phyloP scores from a whole-genome alignment of 768 basidiomycete species.

The Dioszegia aurantiaca region DNA sequence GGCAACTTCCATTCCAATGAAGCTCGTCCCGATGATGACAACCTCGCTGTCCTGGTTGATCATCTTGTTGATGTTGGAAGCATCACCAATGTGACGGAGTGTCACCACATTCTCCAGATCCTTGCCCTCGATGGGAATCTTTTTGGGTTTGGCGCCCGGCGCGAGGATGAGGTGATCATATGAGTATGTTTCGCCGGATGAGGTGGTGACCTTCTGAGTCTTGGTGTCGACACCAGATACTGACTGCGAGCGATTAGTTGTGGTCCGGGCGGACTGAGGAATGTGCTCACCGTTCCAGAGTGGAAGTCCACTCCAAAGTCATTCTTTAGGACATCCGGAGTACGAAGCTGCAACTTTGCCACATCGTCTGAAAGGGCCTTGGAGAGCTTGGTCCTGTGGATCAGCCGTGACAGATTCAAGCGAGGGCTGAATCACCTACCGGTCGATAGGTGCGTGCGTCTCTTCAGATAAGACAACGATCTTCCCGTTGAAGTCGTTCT shows the following conservation, averaged over 20 bases:
- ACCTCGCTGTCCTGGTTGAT: slow-evolving; percentile 67
- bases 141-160: slow-evolving; percentile 68
- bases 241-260: slow-evolving; percentile 48
- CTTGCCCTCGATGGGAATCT: slow-evolving; percentile 72
- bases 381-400: slow-evolving; percentile 74
- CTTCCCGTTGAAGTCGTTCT: slow-evolving; percentile 74
- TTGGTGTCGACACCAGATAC: slow-evolving; percentile 69
- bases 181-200: slow-evolving; percentile 60
- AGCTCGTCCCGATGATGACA: slow-evolving; percentile 82
- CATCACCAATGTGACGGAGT: slow-evolving; percentile 67
- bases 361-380: slow-evolving; percentile 77
- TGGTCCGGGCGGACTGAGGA: not conserved
- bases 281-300: slow-evolving; percentile 37
- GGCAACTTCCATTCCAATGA: slow-evolving; percentile 85
- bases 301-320: slow-evolving; percentile 54
- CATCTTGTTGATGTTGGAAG: slow-evolving; percentile 58
- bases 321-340: slow-evolving; percentile 69
- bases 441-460: slow-evolving; percentile 75
- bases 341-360: slow-evolving; percentile 71
- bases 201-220: slow-evolving; percentile 64
- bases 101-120: slow-evolving; percentile 74
- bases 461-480: slow-evolving; percentile 81
- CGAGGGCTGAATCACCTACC: slow-evolving; percentile 54
- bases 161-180: slow-evolving; percentile 81
- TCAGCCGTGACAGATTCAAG: slow-evolving; percentile 10